Base-by-base conservation (phyloP, 768 basidiomycete species). In the Crucibulum laeve region DNA sequence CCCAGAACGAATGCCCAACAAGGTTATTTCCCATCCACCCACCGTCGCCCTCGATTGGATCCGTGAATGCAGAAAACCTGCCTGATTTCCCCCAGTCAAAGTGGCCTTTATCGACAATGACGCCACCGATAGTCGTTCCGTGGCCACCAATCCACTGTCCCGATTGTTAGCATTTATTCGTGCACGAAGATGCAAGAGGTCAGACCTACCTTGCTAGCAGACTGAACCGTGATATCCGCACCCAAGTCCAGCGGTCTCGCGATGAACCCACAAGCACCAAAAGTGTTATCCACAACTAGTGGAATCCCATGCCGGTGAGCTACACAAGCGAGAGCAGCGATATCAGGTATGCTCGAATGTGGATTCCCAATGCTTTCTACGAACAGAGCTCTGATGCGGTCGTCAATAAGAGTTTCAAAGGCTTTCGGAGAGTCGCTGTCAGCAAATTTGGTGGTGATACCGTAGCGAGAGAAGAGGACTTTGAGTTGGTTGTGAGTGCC, bases 121-220 rank as follows among this genome's bases (percentile, higher is more conserved):
- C 77, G 30, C 87, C 89, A 3, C 72, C 86, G 36, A 91, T 85
- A 18, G 84, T 85, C 0, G 81, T 89, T 21, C 88, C 87, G 47
- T 87, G 85, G 0, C 84, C 83, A 11, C 84, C 81, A 25, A 90
- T 87, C 88, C 89, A 91, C 54, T 91, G 89, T 1, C 84, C 88
- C 80, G n/a, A 87, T 81, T 71, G 17, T 6, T 17, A 18, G 8
- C 7, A 36, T 8, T 36, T n/a, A n/a, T n/a, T n/a, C n/a, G n/a
- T 6, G 35, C 7, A 10, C 7, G 35, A 36, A 11, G 35, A 6
- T 7, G 6, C 18, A 8, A 10, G 17, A 8, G 6, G 18, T 10
- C 7, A 36, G 35, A n/a, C 10, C 10, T 6, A 36, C 8, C 18
- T 18, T 36, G 7, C 10, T 30, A 7, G 28, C 28, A 54, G 69